These are phyloP conservation scores for Achaetomiella virescens DNA, from an alignment of 495 filamentous ascomycete genomes.

Conservation along the genomic window DNA sequence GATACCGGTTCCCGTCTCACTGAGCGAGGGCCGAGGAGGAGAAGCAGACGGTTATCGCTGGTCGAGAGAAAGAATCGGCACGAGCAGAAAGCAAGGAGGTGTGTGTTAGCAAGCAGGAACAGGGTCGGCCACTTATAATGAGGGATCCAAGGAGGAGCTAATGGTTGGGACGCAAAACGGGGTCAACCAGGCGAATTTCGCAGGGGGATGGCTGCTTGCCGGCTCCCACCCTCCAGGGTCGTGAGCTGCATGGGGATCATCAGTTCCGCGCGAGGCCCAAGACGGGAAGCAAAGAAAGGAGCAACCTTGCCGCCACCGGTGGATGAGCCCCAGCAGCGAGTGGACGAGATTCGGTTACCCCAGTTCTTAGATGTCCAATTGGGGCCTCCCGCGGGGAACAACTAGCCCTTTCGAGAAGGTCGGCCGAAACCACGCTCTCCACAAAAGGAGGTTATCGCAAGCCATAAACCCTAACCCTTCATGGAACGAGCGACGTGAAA, in stretches of 20 bases:
- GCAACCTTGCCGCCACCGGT: constrained; percentile 9
- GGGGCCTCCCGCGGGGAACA: neutral
- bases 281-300: neutral
- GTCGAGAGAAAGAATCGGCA: constrained; percentile 1
- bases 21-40: neutral
- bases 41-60: neutral
- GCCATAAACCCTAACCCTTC: constrained; percentile 6
- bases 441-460: no score
- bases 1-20: constrained; percentile 13
- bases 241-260: neutral
- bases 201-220: constrained; percentile 2
- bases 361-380: neutral
- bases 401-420: constrained; percentile 4
- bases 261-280: neutral
- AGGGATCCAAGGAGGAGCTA: neutral
- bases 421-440: neutral
- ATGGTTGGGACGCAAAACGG: neutral
- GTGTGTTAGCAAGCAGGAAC: neutral
- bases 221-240: neutral
- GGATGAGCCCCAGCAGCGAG: neutral
- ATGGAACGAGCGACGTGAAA: no score
- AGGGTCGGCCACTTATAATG: constrained; percentile 8
- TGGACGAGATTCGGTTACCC: neutral
- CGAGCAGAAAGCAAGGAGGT: neutral
- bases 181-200: constrained; percentile 1